phyloP scores from a whole-genome alignment of 176 grass and related monocot genomes.

The Eleusine indica region DNA sequence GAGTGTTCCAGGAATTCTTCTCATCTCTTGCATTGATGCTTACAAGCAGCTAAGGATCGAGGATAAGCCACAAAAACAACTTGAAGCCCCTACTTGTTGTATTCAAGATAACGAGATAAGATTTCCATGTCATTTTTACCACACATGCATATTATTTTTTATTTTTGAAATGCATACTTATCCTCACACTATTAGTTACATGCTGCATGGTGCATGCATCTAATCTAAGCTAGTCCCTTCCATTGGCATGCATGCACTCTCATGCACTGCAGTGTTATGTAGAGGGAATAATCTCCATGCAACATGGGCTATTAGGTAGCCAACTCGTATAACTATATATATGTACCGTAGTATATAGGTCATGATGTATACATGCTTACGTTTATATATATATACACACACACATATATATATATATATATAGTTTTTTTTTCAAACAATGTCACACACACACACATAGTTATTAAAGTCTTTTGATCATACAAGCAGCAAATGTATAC shows the following conservation, averaged over 20 bases:
- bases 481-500: not conserved
- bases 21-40: not conserved
- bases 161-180: not conserved
- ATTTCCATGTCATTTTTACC: constrained; percentile 39
- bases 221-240: no score
- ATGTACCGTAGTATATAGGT: not conserved
- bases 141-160: not conserved
- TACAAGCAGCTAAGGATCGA: constrained; percentile 4
- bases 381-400: not conserved
- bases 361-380: not conserved
- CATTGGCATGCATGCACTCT: not conserved
- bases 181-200: not conserved
- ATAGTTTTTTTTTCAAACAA: no score
- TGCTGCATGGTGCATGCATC: not conserved
- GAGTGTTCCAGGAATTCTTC: constrained; percentile 39
- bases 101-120: constrained; percentile 47
- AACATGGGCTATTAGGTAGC: not conserved
- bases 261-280: not conserved
- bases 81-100: constrained; percentile 37
- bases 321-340: not conserved
- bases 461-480: no score
- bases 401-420: not conserved
- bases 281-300: not conserved
- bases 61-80: constrained; percentile 44
- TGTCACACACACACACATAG: not conserved